Evolutionary conservation across 169 alveolate genomes (phyloP).

Genomic region (Plasmodium coatneyi): DNA sequence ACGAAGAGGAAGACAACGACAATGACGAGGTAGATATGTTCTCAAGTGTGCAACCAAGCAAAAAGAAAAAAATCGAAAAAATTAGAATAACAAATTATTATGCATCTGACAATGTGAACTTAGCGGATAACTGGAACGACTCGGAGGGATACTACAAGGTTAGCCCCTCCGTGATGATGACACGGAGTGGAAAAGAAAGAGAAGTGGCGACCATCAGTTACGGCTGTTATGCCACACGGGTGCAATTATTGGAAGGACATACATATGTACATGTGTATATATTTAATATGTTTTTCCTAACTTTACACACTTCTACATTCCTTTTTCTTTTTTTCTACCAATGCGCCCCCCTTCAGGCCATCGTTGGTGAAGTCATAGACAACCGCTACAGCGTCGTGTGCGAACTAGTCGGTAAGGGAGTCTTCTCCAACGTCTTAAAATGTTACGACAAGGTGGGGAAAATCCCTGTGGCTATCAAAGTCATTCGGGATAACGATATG

Average conservation of each 20-base stretch:
- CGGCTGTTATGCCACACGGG: neutral
- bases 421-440: conserved; percentile 88
- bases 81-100: conserved; percentile 52
- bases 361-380: conserved; percentile 90
- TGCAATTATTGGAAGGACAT: neutral
- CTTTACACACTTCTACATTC: neutral
- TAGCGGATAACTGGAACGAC: conserved; percentile 87
- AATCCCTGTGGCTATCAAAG: conserved; percentile 87
- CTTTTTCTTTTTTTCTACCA: neutral
- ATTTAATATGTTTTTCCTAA: neutral
- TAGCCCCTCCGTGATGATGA: neutral
- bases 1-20: conserved; percentile 35
- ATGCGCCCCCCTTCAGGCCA: conserved; percentile 78
- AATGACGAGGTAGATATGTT: conserved; percentile 73
- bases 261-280: conserved; percentile 1
- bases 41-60: conserved; percentile 49
- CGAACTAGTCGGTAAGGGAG: conserved; percentile 92
- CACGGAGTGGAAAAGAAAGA: neutral
- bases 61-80: conserved; percentile 50
- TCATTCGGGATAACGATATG: conserved; percentile 91
- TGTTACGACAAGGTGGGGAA: conserved; percentile 82
- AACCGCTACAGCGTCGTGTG: conserved; percentile 88
- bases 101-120: conserved; percentile 71
- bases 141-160: conserved; percentile 88
- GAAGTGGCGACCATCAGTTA: neutral